Evolutionary conservation across 2,329 filamentous ascomycete genomes (phyloP).

Genomic region (Ceratocystiopsis sp.): DNA sequence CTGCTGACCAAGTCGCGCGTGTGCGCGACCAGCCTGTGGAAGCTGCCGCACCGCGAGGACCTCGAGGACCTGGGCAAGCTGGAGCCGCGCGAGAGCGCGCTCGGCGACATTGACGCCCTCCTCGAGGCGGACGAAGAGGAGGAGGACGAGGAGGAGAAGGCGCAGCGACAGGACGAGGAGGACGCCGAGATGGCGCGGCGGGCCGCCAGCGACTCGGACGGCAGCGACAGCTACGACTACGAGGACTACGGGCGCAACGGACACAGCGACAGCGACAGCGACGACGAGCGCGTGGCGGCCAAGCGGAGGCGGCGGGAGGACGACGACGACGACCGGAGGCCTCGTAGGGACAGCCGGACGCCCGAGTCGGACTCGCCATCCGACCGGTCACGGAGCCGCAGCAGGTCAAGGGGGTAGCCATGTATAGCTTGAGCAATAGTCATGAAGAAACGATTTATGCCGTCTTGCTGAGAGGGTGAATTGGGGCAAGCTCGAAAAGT

Average conservation of each 20-base stretch:
- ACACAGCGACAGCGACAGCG: neutral
- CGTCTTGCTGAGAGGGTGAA: too few species aligned
- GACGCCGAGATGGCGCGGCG: too few species aligned
- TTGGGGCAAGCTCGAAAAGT: too few species aligned
- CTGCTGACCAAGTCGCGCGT: slow-evolving; percentile 75
- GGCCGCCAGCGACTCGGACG: too few species aligned
- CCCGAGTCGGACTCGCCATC: slow-evolving; percentile 1
- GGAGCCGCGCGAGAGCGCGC: slow-evolving; percentile 67
- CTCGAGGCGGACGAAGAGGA: slow-evolving; percentile 42
- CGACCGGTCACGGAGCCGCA: neutral
- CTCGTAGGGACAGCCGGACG: neutral
- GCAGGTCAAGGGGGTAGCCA: neutral
- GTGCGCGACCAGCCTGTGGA: slow-evolving; percentile 83
- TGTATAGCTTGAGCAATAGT: too few species aligned
- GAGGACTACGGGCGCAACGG: too few species aligned
- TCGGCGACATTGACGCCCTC: slow-evolving; percentile 63
- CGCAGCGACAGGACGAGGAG: too few species aligned
- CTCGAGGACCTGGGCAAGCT: slow-evolving; percentile 80
- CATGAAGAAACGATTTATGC: too few species aligned
- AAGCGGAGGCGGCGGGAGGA: neutral
- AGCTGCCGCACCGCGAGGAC: slow-evolving; percentile 65
- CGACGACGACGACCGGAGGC: neutral
- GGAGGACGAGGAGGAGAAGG: slow-evolving; percentile 10
- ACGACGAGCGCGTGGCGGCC: neutral
- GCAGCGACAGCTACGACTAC: too few species aligned